Evolutionary conservation across 1,284 basidiomycete species (phyloP).

Genomic region (Heterobasidion occidentale): DNA sequence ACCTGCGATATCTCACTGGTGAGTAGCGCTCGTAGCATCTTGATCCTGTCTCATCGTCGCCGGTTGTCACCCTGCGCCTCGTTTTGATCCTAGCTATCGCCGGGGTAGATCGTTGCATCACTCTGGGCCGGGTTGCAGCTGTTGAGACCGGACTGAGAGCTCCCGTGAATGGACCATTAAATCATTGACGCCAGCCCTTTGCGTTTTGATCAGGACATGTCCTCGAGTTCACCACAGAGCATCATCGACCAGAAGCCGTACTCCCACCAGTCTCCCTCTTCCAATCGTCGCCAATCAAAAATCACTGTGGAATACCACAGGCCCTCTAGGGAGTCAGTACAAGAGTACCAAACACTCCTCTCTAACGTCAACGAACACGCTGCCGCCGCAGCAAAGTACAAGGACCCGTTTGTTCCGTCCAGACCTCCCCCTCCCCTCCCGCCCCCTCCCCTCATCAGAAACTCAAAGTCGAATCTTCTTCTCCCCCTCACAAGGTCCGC

Average conservation of each 20-base stretch:
- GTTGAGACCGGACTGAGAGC: not conserved
- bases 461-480: constrained; percentile 6
- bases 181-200: constrained; percentile 4
- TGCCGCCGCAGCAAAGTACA: constrained; percentile 38
- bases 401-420: constrained; percentile 38
- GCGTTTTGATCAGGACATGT: constrained; percentile 13
- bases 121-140: not conserved
- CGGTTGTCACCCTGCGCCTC: not conserved
- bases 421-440: constrained; percentile 52
- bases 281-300: constrained; percentile 47
- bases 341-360: constrained; percentile 66
- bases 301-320: constrained; percentile 70
- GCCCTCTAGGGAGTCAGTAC: constrained; percentile 51
- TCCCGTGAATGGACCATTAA: not conserved
- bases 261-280: constrained; percentile 17
- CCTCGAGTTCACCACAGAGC: constrained; percentile 26
- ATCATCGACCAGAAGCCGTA: constrained; percentile 28
- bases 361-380: constrained; percentile 52
- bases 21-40: not conserved
- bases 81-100: not conserved
- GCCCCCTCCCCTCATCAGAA: constrained; percentile 24
- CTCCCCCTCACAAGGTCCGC: constrained; percentile 28
- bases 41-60: not conserved
- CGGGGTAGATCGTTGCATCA: not conserved
- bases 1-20: not conserved